A percentile compares a stretch with the other conserved stretches of the same genome.
These are phyloP conservation scores for Peltaster fructicola DNA, from an alignment of 2,329 filamentous ascomycete genomes.

Conservation along the genomic window DNA sequence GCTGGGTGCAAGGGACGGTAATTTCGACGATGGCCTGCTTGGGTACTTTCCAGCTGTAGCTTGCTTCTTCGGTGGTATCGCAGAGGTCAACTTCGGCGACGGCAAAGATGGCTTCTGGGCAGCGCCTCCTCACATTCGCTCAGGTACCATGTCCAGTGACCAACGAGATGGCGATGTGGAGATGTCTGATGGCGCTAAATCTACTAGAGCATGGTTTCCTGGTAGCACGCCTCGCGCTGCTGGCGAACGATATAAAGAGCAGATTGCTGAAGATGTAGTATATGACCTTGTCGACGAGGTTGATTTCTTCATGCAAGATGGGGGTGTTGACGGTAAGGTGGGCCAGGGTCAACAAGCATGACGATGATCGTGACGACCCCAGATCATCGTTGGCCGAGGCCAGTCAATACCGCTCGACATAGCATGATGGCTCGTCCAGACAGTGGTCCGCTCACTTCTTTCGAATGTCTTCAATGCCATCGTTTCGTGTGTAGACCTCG, in stretches of 20 bases:
- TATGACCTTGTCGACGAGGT: constrained; percentile 92
- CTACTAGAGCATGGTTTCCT: constrained; percentile 10
- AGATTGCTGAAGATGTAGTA: constrained; percentile 84
- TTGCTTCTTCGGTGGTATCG: constrained; percentile 78
- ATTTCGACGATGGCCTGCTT: constrained; percentile 77
- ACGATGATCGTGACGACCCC: too few species aligned
- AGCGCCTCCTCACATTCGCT: constrained; percentile 43
- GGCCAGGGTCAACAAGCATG: too few species aligned
- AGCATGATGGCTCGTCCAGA: too few species aligned
- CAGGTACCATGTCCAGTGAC: constrained; percentile 5
- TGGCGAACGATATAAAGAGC: constrained; percentile 69
- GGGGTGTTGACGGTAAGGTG: constrained; percentile 21
- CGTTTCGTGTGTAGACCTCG: constrained; percentile 15
- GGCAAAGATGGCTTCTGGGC: constrained; percentile 72
- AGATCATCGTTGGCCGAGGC: too few species aligned
- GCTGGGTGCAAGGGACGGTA: constrained; percentile 59
- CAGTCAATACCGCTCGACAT: too few species aligned
- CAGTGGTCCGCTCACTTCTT: constrained; percentile 16
- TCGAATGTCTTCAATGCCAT: constrained; percentile 14
- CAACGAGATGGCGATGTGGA: constrained; percentile 14
- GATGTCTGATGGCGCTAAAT: constrained; percentile 21
- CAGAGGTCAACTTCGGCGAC: constrained; percentile 85
- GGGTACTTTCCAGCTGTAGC: constrained; percentile 92
- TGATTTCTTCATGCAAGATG: constrained; percentile 67
- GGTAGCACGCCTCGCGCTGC: constrained; percentile 38